Evolutionary conservation across 352 stramenopile species (phyloP), one percentile per base, ranked within the genome.

Genomic region (Phytophthora niederhauseri): DNA sequence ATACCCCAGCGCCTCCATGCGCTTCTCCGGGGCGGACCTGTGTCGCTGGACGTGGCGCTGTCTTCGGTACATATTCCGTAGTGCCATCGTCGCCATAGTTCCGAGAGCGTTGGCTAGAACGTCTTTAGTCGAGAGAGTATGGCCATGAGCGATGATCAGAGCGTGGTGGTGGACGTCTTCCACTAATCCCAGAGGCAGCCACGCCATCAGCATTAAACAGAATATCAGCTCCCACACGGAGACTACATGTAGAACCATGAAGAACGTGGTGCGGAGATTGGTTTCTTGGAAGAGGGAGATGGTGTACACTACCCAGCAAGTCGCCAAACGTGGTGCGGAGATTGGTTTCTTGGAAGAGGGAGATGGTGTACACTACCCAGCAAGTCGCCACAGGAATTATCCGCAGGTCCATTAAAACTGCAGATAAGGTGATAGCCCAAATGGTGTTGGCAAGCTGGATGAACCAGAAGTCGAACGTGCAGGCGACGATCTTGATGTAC

Each of bases 391-490:
- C 41, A 8, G 20, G 38, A n/a, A 46, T 6, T 46, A 46, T 7
- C 14, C 43, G 45, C 11, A 51, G 45, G 8, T 26, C 17, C 8
- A 51, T 51, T 15, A 26, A 26, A 6, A 51, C 45, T 15, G 17
- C 45, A 51, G 19, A 51, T 19, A 51, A 14, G 0, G 19, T 17
- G 6, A 51, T 50, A 17, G 17, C 17, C 17, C 19, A 15, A 24
- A 22, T 22, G 6, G 43, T 50, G n/a, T 50, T 50, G 19, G 19
- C 43, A 22, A 26, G 8, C 45, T 51, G 45, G 19, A 51, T 15
- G n/a, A 50, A 50, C 45, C 45, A 51, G 2, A 51, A 50, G 19
- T 51, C 45, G 11, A 51, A 51, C 45, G 45, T 51, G 11, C 12
- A n/a, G 7, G 45, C 45, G 24, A 51, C 6, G 12, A 51, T 51